phyloP scores from a whole-genome alignment of 2,329 filamentous ascomycete genomes.

The Endoconidiophora laricicola region DNA sequence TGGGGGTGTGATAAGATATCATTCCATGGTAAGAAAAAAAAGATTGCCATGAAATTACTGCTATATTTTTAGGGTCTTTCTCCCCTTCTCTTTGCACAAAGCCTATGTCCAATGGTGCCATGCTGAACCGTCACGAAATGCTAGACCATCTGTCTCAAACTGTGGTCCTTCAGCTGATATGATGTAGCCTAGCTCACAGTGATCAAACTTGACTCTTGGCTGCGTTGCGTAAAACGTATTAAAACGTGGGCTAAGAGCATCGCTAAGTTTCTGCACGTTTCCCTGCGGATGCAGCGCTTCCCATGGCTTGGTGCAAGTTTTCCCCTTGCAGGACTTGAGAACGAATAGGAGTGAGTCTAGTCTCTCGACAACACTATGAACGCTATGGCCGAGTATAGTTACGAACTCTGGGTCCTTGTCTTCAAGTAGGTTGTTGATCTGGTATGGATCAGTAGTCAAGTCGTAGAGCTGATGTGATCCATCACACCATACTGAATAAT shows the following conservation, averaged over 20 bases:
- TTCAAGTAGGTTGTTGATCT: conserved; percentile 22
- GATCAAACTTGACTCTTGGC: conserved; percentile 31
- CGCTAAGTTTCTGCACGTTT: conserved; percentile 30
- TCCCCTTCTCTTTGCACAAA: too few species aligned
- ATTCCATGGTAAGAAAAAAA: too few species aligned
- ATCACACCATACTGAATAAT: conserved; percentile 41
- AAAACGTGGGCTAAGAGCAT: conserved; percentile 30
- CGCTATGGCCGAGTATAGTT: conserved; percentile 20
- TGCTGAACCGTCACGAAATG: conserved; percentile 16
- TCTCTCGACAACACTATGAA: conserved; percentile 29
- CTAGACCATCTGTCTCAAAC: conserved; percentile 18
- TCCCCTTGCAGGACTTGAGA: conserved; percentile 40
- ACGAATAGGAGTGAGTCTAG: conserved; percentile 42
- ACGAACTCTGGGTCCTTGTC: conserved; percentile 1
- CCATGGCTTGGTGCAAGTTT: conserved; percentile 38
- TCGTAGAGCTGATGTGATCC: conserved; percentile 33
- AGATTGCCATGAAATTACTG: too few species aligned
- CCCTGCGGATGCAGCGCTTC: conserved; percentile 34
- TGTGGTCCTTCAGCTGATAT: conserved; percentile 37
- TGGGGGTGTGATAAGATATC: too few species aligned
- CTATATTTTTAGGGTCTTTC: too few species aligned
- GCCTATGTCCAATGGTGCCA: conserved; percentile 18
- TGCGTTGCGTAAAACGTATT: conserved; percentile 36
- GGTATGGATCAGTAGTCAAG: conserved; percentile 35
- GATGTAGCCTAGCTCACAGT: conserved; percentile 40